Base-by-base conservation (phyloP, 352 stramenopile species). In the Nothophytophthora sp. region DNA sequence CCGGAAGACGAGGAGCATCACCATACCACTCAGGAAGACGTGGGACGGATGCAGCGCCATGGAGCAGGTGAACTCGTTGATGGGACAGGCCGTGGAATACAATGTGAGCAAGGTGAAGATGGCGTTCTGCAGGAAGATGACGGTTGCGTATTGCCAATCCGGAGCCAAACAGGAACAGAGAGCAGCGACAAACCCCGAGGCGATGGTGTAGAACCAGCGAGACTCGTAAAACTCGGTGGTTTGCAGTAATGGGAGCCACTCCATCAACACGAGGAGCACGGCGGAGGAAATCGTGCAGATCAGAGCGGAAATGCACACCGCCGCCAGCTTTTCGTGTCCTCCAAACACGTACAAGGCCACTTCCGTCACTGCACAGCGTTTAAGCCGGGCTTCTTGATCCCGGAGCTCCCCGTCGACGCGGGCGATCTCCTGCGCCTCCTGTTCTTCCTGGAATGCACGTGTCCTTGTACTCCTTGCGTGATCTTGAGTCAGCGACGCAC, bases 21-120 rank as follows among this genome's bases (percentile, higher is more conserved):
- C 24, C 47, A 86, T 69, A 23, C 63, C 67, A 12, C 50, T 24
- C 3, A 85, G 43, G 5, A 81, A 25, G n/a, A 81, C 34, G 2
- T 72, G 55, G 4, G 54, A 23, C 4, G 78, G 66, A 29, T 73
- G 47, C 9, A 84, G 30, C 5, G 43, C 23, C 33, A 67, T 54
- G 25, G 53, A 53, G 42, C 78, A 90, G 36, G 46, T 67, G 27
- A 83, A 64, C 27, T 81, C 25, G 41, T 86, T 87, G 29, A 80
- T 81, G 12, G 70, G 64, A 43, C 78, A 90, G n/a, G 69, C 62
- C 11, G 62, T 84, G 19, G 73, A 84, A 55, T 83, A 67, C 45
- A 90, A 50, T 15, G 75, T 84, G 19, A 86, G 51, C 22, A 72
- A 48, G 18, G 67, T 76, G 38, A 86, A 86, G 10, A 79, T 64